Base-by-base conservation (phyloP, 495 filamentous ascomycete genomes). In the Xylaria longipes region DNA sequence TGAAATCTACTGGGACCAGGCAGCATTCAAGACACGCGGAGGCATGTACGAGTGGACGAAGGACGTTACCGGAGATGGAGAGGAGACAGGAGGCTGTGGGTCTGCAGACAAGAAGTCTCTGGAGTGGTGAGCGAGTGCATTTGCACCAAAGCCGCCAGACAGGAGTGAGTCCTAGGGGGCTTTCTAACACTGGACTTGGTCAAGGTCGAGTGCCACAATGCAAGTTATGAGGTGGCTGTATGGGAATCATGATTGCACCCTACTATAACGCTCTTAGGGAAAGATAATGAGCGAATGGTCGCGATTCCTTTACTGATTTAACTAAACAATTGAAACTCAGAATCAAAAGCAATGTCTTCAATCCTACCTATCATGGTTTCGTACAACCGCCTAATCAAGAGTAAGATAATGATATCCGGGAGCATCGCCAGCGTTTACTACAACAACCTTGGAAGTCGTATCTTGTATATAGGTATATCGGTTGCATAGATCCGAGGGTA, bases 11-110 rank as follows among this genome's bases (percentile, higher is more conserved):
- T 89, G 86, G 87, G 85, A 89, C 76, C 74, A 86, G 69, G 74
- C 82, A 9, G 79, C 78, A 5, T 89, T 90, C 70, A 52, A 70
- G 3, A 72, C 80, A 61, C 78, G 88, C 6, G 86, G 85, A 1
- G 86, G 88, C 0, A 41, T 88, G 39, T 89, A 86, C 73, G 83
- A 88, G n/a, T 89, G 87, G 88, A 79, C 76, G 25, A 82, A 83
- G 46, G 60, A 80, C 17, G 65, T 72, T 37, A 31, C 54, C 15
- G 70, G 37, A 31, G 29, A 3, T 3, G 56, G 54, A 15, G 14
- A n/a, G 29, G 67, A 31, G 60, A 43, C 60, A n/a, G 61, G 45
- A n/a, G 41, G 56, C n/a, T 73, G 72, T 65, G 68, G 72, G 2
- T 65, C 68, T 12, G 39, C 15, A 3, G 31, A 69, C 5, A 41